A percentile compares a stretch with the other conserved stretches of the same genome.
These are phyloP conservation scores for Polytrichum commune DNA, from an alignment of 225 moss, liverwort and hornwort species.

Conservation along the genomic window DNA sequence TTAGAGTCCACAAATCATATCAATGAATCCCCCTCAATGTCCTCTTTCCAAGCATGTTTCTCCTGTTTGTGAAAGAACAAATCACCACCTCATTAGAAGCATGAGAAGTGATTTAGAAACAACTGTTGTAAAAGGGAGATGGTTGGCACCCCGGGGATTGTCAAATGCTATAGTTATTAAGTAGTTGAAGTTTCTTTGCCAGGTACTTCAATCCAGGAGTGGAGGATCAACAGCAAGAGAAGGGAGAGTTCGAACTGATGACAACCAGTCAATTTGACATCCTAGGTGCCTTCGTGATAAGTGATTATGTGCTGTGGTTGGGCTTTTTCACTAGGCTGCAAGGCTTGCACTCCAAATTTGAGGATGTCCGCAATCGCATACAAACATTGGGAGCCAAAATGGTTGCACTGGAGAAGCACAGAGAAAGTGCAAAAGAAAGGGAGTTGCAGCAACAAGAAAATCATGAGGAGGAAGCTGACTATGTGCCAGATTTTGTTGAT, in stretches of 20 bases:
- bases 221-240: slow-evolving; percentile 27
- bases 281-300: slow-evolving; percentile 30
- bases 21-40: no score
- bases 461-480: neutral
- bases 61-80: no score
- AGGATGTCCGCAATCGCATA: slow-evolving; percentile 18
- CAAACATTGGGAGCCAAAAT: slow-evolving; percentile 34
- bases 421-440: slow-evolving; percentile 20
- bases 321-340: slow-evolving; percentile 28
- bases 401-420: slow-evolving; percentile 55
- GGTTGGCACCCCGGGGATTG: no score
- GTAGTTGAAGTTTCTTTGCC: neutral
- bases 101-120: no score
- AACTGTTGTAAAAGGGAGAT: no score
- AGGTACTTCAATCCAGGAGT: slow-evolving; percentile 43
- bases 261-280: slow-evolving; percentile 9
- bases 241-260: slow-evolving; percentile 31
- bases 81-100: no score
- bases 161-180: neutral
- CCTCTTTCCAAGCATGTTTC: no score
- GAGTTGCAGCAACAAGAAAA: slow-evolving; percentile 10
- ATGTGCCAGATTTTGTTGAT: slow-evolving; percentile 54
- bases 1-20: no score
- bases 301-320: slow-evolving; percentile 62
- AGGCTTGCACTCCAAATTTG: slow-evolving; percentile 23